Base-by-base conservation (phyloP, 441 rosid species). In the Theobroma grandiflorum region DNA sequence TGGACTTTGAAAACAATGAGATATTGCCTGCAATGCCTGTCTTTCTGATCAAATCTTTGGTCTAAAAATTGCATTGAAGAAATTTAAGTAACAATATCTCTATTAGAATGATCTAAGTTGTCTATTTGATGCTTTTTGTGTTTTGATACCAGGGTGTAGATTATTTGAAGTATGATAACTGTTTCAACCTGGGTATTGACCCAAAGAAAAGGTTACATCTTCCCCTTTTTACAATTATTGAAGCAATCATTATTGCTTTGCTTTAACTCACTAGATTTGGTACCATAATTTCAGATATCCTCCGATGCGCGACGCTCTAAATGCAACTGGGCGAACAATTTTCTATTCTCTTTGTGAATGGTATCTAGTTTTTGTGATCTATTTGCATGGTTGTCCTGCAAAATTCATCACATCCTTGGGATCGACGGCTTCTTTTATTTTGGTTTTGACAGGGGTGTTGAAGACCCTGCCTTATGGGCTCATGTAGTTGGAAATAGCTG, bases 381-480 rank as follows among this genome's bases (percentile, higher is more conserved):
- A 15, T 50, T 61, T 52, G 62, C 55, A 15, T 35, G 6, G 65
- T 72, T 49, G 58, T 66, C 26, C 47, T 26, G 20, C 58, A n/a
- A 31, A 69, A 43, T 53, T 78, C 0, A 7, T 61, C 35, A 47
- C 61, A 26, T 72, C 26, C 6, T 12, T 22, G 72, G 72, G 59
- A 47, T 67, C 49, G 78, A 50, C 65, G 38, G 9, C 49, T n/a
- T 76, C 67, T 42, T n/a, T 77, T 38, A 61, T 66, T 79, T 78
- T 81, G 76, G 75, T 79, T 82, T 82, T 79, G 40, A 47, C 84
- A 97, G 98, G 99, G 99, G 99, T 14, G 98, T 85, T 22, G 96
- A 95, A 20, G 95, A 95, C 82, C 98, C 98, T 77, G 98, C 99
- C 77, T 88, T 92, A 74, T 97, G 99, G 99, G 99, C 98, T 10